Base-by-base conservation (phyloP, 768 basidiomycete species). In the Mycena belliarum region DNA sequence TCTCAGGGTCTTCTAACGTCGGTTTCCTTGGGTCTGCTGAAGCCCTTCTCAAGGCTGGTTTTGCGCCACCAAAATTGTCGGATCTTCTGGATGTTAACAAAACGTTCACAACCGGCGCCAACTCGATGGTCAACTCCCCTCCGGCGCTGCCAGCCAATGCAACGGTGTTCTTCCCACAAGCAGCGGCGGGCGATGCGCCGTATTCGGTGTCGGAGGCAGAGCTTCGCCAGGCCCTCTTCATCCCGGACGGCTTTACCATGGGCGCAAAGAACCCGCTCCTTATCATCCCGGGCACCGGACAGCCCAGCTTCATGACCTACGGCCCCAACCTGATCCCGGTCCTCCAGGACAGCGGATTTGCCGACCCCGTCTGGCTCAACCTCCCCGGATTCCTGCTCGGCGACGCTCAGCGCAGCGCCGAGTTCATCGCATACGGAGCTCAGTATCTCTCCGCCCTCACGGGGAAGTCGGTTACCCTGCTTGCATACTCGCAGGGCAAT, bases 351-450 rank as follows among this genome's bases (percentile, higher is more conserved):
- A 43, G 50, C 50, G 41, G 16, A 3, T 42, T 42, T n/a, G 50
- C 50, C 21, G 50, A 52, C 50, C 50, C 50, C 11, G 50, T 52
- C 41, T 52, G 50, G 50, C 40, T 52, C 28, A 52, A 52, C 41
- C 10, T 52, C 28, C 50, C 50, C 10, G 50, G 50, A 8, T 52
- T 52, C 50, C 50, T 52, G 10, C 50, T 52, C 15, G 50, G 50
- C 21, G 50, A 52, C 23, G 50, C 50, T 10, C 50, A 52, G 41
- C 40, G 3, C 5, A 52, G 50, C 26, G 50, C 50, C n/a, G 50
- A 52, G 29, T 52, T 28, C 41, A 43, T 52, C 42, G 50, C 50
- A 14, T 52, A 52, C 41, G 50, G 40, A 24, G 4, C 32, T 26
- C n/a, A 33, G 3, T 52, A 52, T 29, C 9, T 52, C 28, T n/a